Evolutionary conservation across 208 protist genomes (phyloP).

Genomic region (Trypanosoma boissoni): DNA sequence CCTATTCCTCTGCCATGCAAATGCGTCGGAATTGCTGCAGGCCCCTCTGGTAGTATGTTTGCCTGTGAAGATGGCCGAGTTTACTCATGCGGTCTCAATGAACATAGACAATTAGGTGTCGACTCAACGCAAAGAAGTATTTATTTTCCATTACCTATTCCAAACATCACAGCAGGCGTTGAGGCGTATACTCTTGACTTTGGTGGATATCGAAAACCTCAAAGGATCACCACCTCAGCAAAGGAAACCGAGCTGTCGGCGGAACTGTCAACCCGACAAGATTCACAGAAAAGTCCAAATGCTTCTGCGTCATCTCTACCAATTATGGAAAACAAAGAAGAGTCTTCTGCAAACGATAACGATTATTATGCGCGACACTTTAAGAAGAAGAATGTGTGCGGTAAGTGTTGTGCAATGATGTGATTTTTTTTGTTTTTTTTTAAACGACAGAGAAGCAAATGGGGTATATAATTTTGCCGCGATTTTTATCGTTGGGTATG

Average conservation of each 20-base stretch:
- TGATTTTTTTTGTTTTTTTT: constrained; percentile 24
- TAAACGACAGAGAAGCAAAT: background rate
- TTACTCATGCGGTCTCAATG: constrained; percentile 77
- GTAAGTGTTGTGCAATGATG: constrained; percentile 33
- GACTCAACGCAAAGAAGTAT: constrained; percentile 52
- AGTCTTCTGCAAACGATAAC: background rate
- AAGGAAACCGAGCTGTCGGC: background rate
- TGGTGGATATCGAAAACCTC: constrained; percentile 51
- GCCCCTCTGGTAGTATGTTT: constrained; percentile 82
- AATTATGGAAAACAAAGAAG: background rate
- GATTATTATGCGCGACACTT: background rate
- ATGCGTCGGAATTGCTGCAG: constrained; percentile 79
- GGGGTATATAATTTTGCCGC: background rate
- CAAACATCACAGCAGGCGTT: constrained; percentile 49
- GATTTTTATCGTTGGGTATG: no score
- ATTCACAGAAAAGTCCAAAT: no score
- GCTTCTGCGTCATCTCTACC: no score
- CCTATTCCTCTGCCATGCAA: constrained; percentile 56
- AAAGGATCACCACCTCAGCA: background rate
- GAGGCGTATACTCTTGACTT: constrained; percentile 86
- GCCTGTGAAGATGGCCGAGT: constrained; percentile 72
- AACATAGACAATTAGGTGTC: constrained; percentile 80
- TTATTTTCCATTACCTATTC: constrained; percentile 41
- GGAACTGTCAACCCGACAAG: no score
- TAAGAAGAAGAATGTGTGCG: constrained; percentile 22